A percentile compares a stretch with the other conserved stretches of the same genome.
Conservation (phyloP, 164 flowering plant genomes). For the Tetracentron sinense region DNA sequence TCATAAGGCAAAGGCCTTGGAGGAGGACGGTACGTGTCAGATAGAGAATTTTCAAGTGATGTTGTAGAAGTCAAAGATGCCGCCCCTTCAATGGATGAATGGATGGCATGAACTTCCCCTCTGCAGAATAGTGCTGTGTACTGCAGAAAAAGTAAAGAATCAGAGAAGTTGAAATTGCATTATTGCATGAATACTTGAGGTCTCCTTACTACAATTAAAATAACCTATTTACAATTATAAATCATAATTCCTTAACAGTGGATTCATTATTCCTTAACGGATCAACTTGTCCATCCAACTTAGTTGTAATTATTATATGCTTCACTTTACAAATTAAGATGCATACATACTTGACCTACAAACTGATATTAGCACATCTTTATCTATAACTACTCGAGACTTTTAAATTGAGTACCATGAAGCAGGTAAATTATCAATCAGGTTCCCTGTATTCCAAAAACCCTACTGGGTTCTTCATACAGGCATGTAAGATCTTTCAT, state of each 20-base stretch:
- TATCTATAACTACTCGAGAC: too few relatives aligned
- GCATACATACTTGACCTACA: too few relatives aligned
- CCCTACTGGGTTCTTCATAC: too few relatives aligned
- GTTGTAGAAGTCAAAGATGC: conserved; percentile 55
- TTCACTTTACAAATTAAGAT: too few relatives aligned
- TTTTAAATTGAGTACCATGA: too few relatives aligned
- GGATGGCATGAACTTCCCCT: conserved; percentile 54
- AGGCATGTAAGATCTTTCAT: too few relatives aligned
- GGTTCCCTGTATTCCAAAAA: too few relatives aligned
- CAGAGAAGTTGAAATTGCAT: conserved; percentile 1
- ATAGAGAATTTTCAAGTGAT: conserved; percentile 55
- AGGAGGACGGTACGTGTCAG: conserved; percentile 75
- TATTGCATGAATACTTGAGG: background rate
- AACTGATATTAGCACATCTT: background rate
- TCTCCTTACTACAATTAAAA: background rate
- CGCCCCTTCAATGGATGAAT: conserved; percentile 60
- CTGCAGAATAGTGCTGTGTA: conserved; percentile 64
- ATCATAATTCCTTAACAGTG: background rate
- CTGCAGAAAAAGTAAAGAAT: conserved; percentile 32
- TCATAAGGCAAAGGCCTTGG: conserved; percentile 97
- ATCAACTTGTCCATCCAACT: background rate
- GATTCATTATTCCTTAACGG: too few relatives aligned
- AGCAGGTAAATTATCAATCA: too few relatives aligned
- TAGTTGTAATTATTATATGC: background rate
- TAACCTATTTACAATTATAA: background rate